These are phyloP conservation scores for Emergomyces pasteurianus DNA, from an alignment of 2,329 filamentous ascomycete species.

Conservation along the genomic window DNA sequence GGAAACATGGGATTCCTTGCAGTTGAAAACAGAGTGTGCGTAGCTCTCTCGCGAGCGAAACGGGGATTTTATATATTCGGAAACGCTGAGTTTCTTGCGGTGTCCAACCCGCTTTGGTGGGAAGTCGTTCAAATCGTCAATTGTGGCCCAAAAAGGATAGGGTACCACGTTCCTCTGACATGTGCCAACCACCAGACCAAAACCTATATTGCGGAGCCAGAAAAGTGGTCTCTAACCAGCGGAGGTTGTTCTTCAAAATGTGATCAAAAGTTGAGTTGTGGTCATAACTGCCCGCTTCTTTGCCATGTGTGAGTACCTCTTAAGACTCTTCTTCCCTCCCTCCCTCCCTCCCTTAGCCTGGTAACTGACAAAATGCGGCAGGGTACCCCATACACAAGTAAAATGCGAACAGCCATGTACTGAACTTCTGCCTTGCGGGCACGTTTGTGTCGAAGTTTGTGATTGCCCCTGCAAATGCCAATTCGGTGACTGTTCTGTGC, in stretches of 20 bases:
- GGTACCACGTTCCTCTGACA: slow-evolving; percentile 46
- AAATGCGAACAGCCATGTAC: slow-evolving; percentile 24
- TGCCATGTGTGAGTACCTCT: slow-evolving; percentile 41
- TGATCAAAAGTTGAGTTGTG: slow-evolving; percentile 33
- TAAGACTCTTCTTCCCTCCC: background rate
- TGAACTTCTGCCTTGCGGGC: slow-evolving; percentile 26
- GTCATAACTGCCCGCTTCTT: slow-evolving; percentile 39
- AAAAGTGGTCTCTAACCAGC: slow-evolving; percentile 42
- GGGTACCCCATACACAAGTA: slow-evolving; percentile 28
- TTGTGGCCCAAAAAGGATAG: slow-evolving; percentile 27
- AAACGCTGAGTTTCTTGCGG: slow-evolving; percentile 47
- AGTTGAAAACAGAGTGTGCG: slow-evolving; percentile 51
- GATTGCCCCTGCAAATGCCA: slow-evolving; percentile 22
- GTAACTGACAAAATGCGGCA: slow-evolving; percentile 8
- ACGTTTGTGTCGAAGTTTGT: slow-evolving; percentile 25
- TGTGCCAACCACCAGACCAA: slow-evolving; percentile 49
- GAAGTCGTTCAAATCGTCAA: slow-evolving; percentile 36
- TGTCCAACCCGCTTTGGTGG: slow-evolving; percentile 39
- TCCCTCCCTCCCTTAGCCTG: background rate
- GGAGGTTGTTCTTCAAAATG: slow-evolving; percentile 45
- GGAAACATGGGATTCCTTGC: slow-evolving; percentile 60
- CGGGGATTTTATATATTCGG: slow-evolving; percentile 78
- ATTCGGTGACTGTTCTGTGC: slow-evolving; percentile 8
- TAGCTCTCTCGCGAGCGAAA: slow-evolving; percentile 57
- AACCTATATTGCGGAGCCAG: slow-evolving; percentile 30